phyloP scores from a whole-genome alignment of 2,329 filamentous ascomycete species.

The Aureobasidium zeae region DNA sequence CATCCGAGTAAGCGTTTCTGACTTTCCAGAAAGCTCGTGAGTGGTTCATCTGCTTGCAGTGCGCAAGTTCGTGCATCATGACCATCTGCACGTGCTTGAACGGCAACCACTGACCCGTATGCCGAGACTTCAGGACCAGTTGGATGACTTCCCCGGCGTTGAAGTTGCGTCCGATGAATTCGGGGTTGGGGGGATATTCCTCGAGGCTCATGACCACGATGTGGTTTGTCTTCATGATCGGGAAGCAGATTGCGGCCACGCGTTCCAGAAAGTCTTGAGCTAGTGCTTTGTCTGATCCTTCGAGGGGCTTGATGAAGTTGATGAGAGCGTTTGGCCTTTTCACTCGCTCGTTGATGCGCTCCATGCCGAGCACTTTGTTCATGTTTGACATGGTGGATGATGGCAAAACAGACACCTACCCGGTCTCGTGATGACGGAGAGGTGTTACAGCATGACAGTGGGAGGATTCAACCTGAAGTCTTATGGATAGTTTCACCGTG shows the following conservation, averaged over 20 bases:
- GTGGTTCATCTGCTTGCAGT: slow-evolving; percentile 90
- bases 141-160: slow-evolving; percentile 83
- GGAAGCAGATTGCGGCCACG: slow-evolving; percentile 71
- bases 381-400: slow-evolving; percentile 11
- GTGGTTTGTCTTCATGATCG: slow-evolving; percentile 43
- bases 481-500: background rate
- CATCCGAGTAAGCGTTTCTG: slow-evolving; percentile 60
- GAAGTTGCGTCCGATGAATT: slow-evolving; percentile 84
- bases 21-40: slow-evolving; percentile 72
- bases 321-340: slow-evolving; percentile 69
- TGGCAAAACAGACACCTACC: background rate
- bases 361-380: slow-evolving; percentile 66
- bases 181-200: slow-evolving; percentile 69
- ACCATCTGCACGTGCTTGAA: slow-evolving; percentile 85
- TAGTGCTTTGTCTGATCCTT: slow-evolving; percentile 44
- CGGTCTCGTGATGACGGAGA: background rate
- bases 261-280: slow-evolving; percentile 65
- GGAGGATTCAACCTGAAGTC: background rate
- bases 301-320: slow-evolving; percentile 73
- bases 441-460: background rate
- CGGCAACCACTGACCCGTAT: slow-evolving; percentile 58
- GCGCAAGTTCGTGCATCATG: slow-evolving; percentile 87
- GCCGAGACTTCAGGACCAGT: slow-evolving; percentile 63
- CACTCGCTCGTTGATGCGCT: slow-evolving; percentile 66
- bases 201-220: slow-evolving; percentile 51